Conservation (phyloP, 345 rosid genomes). For the Eucalyptus marginata region DNA sequence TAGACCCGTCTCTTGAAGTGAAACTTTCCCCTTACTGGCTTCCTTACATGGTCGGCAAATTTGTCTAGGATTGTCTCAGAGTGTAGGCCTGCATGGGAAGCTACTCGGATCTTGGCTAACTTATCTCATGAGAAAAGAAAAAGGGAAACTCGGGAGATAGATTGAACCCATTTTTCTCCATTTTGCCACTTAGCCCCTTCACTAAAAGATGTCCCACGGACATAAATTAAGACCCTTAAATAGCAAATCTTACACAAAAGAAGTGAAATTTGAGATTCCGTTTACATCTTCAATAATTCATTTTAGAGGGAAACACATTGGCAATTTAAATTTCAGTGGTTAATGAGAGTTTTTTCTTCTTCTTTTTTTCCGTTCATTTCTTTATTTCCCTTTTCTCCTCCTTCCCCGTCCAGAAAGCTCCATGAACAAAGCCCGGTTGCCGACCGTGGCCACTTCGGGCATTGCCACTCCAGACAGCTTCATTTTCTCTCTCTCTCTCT, state of each 20-base stretch:
- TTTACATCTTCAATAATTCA: background rate
- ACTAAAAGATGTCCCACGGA: too few species aligned
- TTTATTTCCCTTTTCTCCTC: background rate
- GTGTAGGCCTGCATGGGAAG: too few species aligned
- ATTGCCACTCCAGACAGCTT: background rate
- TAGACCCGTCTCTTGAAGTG: too few species aligned
- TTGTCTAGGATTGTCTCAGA: too few species aligned
- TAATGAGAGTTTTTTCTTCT: background rate
- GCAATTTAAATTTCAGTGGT: background rate
- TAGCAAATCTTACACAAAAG: background rate
- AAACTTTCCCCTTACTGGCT: too few species aligned
- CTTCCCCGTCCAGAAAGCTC: background rate
- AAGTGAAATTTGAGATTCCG: background rate
- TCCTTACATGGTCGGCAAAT: too few species aligned
- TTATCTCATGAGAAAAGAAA: too few species aligned
- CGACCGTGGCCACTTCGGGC: accelerated
- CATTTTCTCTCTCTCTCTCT: background rate
- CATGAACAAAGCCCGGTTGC: accelerated
- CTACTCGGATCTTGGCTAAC: too few species aligned
- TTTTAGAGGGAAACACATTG: background rate
- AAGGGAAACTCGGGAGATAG: too few species aligned
- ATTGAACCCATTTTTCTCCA: too few species aligned
- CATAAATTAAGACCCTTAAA: too few species aligned
- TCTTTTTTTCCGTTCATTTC: background rate
- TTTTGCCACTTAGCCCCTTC: background rate